Base-by-base conservation (phyloP, 2,329 filamentous ascomycete species). In the Periconia sp. region DNA sequence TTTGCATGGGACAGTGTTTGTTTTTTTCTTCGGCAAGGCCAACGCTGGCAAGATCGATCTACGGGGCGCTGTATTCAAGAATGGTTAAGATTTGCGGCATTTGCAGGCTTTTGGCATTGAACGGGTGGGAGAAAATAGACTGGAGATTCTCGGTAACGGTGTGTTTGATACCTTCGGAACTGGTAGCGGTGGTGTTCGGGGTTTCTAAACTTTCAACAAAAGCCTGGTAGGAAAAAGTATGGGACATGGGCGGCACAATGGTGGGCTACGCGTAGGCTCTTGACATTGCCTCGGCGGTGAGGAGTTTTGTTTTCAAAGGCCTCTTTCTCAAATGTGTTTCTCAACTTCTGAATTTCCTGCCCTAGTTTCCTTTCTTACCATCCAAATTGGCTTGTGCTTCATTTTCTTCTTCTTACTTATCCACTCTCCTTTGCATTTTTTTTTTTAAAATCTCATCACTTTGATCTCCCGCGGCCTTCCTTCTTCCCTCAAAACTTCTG, bases 141-240 rank as follows among this genome's bases (percentile, higher is more conserved):
- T 69, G 70, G 66, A 69, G 62, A 63, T 61, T 66, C 65, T 66
- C 60, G 66, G 61, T 47, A 61, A 68, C 54, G 70, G 70, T 72
- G 69, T 72, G 70, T 72, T 69, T 72, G 72, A 66, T 65, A 71
- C 72, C 71, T 69, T 69, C 69, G 61, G 59, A 61, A 60, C 56
- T 61, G 52, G 54, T 47, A 56, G 37, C 49, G 56, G 57, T 45
- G 70, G 70, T 71, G 69, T 72, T 73, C 56, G 58, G 61, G 47
- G 63, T 61, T 62, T 64, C 61, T 61, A 66, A 62, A 58, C 55
- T 51, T 59, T 53, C 54, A 68, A 65, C 57, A 70, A 66, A 69
- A 68, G 60, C 60, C 57, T 64, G 61, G 64, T 47, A 60, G 62
- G 55, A 54, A 72, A 71, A 69, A 65, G 58, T 61, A 63, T 60